Base-by-base conservation (phyloP, 2,329 filamentous ascomycete species). In the Sporothrix euskadiensis region DNA sequence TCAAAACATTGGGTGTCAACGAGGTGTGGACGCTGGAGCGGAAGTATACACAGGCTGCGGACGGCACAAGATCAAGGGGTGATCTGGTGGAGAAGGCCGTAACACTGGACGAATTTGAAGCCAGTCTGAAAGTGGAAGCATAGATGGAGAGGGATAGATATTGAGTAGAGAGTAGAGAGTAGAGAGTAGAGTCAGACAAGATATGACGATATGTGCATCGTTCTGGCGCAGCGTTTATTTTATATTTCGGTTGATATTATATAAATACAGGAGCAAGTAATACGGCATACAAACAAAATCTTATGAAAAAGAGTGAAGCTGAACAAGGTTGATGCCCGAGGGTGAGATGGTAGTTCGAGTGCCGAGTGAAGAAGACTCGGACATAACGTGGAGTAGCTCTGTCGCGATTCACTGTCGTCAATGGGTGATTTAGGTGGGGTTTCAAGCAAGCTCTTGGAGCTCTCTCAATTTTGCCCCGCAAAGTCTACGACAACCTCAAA, bases 1-100 rank as follows among this genome's bases (percentile, higher is more conserved):
- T 97, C 73, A 86, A 89, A 76, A 86, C 84, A 74, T 83, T 93
- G 14, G 90, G 90, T 4, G 88, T 95, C 35, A 79, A 83, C 44
- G 84, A 89, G 73, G 83, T 96, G 1, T 91, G 87, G 86, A 88
- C 86, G 4, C 80, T 88, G 35, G 80, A 82, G 77, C 82, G 86
- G 69, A 79, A 78, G 0, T 76, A 77, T 0, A 78, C 76, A 2
- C 14, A 16, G n/a, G 35, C 39, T 10, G 35, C 12, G 4, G 81
- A 77, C 12, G 78, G 77, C 2, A 22, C 68, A 59, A 47, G 22
- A 41, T 44, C n/a, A 35, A 56, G 57, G 19, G 79, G 81, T 2
- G 75, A 63, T 32, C 75, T 89, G 63, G 79, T 79, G 30, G 84
- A 88, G 65, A 81, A 82, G 74, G 80, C 81, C 26, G 76, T 78